Conservation (phyloP, 208 protist species). For the Acanthamoeba royreba region DNA sequence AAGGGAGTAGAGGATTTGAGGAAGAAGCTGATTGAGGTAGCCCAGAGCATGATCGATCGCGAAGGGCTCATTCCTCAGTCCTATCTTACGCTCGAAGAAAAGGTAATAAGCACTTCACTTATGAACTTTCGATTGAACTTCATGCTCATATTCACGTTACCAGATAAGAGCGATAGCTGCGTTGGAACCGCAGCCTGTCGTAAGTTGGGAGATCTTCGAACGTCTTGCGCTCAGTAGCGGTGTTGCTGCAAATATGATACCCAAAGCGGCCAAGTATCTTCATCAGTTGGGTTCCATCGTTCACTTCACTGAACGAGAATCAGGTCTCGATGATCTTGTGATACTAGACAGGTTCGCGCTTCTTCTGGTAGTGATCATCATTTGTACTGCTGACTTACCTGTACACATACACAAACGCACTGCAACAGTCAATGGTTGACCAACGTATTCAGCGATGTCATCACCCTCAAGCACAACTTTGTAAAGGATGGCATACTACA, state of each 20-base stretch:
- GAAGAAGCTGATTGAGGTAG: constrained; percentile 14
- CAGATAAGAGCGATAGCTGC: neutral
- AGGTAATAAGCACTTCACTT: neutral
- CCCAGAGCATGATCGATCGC: neutral
- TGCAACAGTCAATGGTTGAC: neutral
- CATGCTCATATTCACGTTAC: neutral
- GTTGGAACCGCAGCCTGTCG: constrained; percentile 2
- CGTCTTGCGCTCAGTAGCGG: neutral
- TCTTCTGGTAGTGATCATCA: neutral
- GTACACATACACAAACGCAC: neutral
- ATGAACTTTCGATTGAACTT: no score
- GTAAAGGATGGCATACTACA: neutral
- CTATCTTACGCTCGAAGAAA: constrained; percentile 30
- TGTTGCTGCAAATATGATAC: neutral
- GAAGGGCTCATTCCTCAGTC: neutral
- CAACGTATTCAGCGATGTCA: constrained; percentile 32
- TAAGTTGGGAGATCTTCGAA: neutral
- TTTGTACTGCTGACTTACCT: neutral
- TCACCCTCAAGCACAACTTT: constrained; percentile 51
- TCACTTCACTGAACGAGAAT: constrained; percentile 19
- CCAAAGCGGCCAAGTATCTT: constrained; percentile 27
- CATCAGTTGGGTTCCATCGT: constrained; percentile 10
- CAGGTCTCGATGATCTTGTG: neutral
- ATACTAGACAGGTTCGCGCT: neutral
- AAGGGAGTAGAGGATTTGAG: constrained; percentile 23